Evolutionary conservation across 768 basidiomycete genomes (phyloP).

Genomic region (Imleria badia): DNA sequence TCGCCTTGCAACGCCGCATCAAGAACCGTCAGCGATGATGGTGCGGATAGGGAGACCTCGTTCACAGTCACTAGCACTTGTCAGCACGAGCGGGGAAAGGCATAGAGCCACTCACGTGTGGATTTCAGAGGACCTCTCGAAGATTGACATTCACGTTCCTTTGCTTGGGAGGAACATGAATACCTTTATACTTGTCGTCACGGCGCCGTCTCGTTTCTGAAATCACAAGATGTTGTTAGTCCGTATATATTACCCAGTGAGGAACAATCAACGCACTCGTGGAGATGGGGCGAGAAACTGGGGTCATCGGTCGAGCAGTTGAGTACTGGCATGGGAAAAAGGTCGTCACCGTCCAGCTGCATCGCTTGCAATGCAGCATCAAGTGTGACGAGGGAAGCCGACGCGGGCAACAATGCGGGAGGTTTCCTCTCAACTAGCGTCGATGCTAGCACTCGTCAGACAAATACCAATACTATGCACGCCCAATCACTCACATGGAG

Average conservation of each 20-base stretch:
- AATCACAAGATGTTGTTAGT: neutral
- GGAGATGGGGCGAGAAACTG: conserved; percentile 4
- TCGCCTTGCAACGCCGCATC: conserved; percentile 1
- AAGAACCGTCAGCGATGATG: conserved; percentile 3
- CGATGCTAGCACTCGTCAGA: conserved; percentile 9
- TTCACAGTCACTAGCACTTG: neutral
- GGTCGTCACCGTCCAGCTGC: neutral
- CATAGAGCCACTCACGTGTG: conserved; percentile 8
- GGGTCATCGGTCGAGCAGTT: neutral
- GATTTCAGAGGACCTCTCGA: neutral
- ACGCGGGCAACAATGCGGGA: neutral
- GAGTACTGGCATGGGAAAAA: neutral
- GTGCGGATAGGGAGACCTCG: neutral
- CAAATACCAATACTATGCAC: neutral
- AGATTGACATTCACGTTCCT: neutral
- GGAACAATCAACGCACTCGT: neutral
- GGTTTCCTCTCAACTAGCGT: neutral
- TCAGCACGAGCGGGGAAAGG: neutral
- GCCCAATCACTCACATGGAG: conserved; percentile 6
- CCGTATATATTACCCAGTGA: neutral
- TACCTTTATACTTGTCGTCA: neutral
- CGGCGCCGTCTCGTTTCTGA: neutral
- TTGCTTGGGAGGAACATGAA: neutral
- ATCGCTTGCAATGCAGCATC: conserved; percentile 12
- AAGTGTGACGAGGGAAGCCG: conserved; percentile 14